Conservation (phyloP, 306 rosid genomes). For the Leucaena leucocephala region DNA sequence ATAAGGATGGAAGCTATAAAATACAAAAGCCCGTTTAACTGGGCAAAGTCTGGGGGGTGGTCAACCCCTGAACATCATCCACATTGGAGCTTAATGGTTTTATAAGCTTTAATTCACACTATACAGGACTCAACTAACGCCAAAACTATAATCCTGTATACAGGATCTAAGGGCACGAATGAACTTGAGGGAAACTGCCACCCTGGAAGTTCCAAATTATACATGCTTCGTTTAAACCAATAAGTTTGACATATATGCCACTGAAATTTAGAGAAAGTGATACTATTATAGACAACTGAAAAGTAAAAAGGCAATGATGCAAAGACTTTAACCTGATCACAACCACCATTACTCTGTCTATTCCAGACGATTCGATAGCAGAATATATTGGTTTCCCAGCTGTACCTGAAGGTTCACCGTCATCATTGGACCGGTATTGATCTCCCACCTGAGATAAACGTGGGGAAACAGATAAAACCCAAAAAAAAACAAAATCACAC, state of each 20-base stretch:
- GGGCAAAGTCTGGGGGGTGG: background rate
- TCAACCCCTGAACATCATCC: background rate
- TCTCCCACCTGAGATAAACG: constrained; percentile 70
- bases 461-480: background rate
- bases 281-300: constrained; percentile 17
- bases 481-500: background rate
- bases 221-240: background rate
- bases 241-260: constrained; percentile 1
- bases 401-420: constrained; percentile 92
- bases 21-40: background rate
- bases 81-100: background rate
- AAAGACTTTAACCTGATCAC: constrained; percentile 71
- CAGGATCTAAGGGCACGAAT: background rate
- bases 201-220: background rate
- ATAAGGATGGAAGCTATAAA: background rate
- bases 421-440: constrained; percentile 92
- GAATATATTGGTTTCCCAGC: constrained; percentile 93
- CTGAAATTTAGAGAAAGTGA: constrained; percentile 14
- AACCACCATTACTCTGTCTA: constrained; percentile 95
- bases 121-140: background rate
- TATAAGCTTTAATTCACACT: background rate
- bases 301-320: constrained; percentile 4
- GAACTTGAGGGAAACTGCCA: background rate
- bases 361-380: constrained; percentile 83
- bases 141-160: background rate